Evolutionary conservation across 176 grass and related monocot genomes (phyloP).

Genomic region (Oropetium thomaeum): DNA sequence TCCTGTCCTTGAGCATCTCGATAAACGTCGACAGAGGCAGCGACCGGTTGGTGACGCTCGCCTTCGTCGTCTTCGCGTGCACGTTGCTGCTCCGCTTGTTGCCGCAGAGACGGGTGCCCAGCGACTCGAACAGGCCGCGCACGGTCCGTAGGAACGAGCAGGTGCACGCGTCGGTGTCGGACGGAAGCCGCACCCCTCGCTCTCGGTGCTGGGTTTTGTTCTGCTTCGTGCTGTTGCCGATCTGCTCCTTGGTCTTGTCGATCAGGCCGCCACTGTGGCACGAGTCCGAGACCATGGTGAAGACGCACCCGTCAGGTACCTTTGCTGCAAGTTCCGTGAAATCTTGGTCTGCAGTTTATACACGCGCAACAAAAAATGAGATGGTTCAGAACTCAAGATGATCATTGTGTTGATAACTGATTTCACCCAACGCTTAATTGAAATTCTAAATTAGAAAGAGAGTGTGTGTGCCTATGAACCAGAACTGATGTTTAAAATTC

Average conservation of each 20-base stretch:
- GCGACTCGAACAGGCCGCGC: slow-evolving; percentile 41
- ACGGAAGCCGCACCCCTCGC: slow-evolving; percentile 8
- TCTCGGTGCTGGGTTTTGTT: slow-evolving; percentile 16
- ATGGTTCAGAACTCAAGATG: neutral
- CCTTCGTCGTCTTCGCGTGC: neutral
- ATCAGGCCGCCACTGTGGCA: slow-evolving; percentile 91
- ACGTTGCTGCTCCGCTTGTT: neutral
- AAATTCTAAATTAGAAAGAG: neutral
- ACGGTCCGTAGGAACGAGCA: slow-evolving; percentile 35
- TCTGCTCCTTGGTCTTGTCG: slow-evolving; percentile 80
- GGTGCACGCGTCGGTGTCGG: slow-evolving; percentile 23
- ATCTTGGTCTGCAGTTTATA: slow-evolving; percentile 53
- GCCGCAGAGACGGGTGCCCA: slow-evolving; percentile 25
- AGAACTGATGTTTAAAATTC: neutral
- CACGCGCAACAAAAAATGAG: neutral
- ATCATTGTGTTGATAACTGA: neutral
- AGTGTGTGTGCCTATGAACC: neutral
- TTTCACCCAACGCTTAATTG: neutral
- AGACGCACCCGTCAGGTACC: slow-evolving; percentile 55
- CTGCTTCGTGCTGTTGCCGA: slow-evolving; percentile 59
- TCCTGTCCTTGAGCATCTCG: slow-evolving; percentile 68
- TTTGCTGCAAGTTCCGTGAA: slow-evolving; percentile 69
- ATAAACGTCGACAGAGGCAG: slow-evolving; percentile 71
- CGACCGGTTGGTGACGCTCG: slow-evolving; percentile 44
- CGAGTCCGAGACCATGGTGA: slow-evolving; percentile 77